Percentiles rank a stretch among this genome's conserved stretches.
Conservation (phyloP, 805 yeast genomes). For the Pichia phayaonensis region DNA sequence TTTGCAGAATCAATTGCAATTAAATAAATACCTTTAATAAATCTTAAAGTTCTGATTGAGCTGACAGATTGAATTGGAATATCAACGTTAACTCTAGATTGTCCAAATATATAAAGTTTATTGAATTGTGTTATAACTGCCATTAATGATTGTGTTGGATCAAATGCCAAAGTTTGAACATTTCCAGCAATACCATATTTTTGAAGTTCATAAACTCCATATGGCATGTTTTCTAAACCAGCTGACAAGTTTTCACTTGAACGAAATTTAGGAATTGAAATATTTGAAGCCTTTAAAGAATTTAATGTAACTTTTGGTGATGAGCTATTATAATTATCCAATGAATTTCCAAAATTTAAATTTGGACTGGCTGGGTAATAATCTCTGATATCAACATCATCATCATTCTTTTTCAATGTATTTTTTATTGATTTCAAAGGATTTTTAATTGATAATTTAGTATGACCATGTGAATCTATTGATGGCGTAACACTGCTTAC, state of each 20-base stretch:
- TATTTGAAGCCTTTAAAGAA: constrained; percentile 4
- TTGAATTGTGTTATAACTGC: constrained; percentile 73
- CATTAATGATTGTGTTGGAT: constrained; percentile 79
- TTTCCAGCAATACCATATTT: constrained; percentile 58
- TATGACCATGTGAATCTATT: not conserved
- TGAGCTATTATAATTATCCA: not conserved
- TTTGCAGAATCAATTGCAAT: constrained; percentile 61
- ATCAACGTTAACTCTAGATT: constrained; percentile 65
- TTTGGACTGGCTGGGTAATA: constrained; percentile 16
- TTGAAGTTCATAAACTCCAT: constrained; percentile 27
- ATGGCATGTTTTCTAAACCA: constrained; percentile 25
- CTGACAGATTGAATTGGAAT: constrained; percentile 45
- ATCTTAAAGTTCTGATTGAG: constrained; percentile 48
- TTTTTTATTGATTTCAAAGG: constrained; percentile 12
- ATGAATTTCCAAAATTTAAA: constrained; percentile 8
- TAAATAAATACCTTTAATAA: constrained; percentile 76
- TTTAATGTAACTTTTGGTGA: not conserved
- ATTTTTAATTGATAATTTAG: constrained; percentile 1
- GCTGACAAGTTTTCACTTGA: constrained; percentile 21
- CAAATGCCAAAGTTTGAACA: constrained; percentile 64
- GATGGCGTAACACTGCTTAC: not conserved
- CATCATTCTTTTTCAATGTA: constrained; percentile 4
- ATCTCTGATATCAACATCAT: constrained; percentile 12
- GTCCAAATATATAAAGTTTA: constrained; percentile 75
- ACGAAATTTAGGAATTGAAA: constrained; percentile 12